phyloP scores from a whole-genome alignment of 148 eudicot species.

The Nepenthes mirabilis region DNA sequence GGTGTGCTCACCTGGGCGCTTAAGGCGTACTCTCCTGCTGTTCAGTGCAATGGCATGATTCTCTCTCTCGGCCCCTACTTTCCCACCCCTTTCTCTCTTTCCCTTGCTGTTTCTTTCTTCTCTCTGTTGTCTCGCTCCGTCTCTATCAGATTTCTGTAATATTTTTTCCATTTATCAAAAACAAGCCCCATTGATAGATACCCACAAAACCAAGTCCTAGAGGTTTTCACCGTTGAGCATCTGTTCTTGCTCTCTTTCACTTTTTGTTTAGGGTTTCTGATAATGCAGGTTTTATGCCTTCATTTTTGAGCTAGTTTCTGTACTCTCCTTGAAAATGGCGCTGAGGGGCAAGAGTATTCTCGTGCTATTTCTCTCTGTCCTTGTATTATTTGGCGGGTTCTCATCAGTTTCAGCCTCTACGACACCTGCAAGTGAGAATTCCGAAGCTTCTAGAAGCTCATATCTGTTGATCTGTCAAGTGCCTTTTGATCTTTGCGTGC shows the following conservation, averaged over 20 bases:
- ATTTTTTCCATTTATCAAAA: too few relatives aligned
- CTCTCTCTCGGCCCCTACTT: too few relatives aligned
- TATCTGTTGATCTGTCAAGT: not conserved
- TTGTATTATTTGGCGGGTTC: conserved; percentile 36
- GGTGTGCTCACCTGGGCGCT: too few relatives aligned
- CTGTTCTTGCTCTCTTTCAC: conserved; percentile 1
- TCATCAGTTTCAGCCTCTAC: conserved; percentile 46
- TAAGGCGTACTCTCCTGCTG: too few relatives aligned
- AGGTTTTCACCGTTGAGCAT: not conserved
- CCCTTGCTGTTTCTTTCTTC: too few relatives aligned
- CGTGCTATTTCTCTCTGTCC: conserved; percentile 21
- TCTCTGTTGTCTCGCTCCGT: too few relatives aligned
- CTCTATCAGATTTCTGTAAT: too few relatives aligned
- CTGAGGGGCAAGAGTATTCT: conserved; percentile 20
- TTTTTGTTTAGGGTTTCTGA: conserved; percentile 34
- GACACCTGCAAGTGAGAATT: conserved; percentile 66
- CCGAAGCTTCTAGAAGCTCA: conserved; percentile 2
- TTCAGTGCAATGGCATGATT: too few relatives aligned
- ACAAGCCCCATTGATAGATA: not conserved
- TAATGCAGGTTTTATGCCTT: conserved; percentile 12
- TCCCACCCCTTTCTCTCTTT: too few relatives aligned
- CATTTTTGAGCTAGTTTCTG: conserved; percentile 11
- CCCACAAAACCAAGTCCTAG: not conserved
- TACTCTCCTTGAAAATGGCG: conserved; percentile 14
- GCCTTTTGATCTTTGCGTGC: conserved; percentile 6